These are phyloP conservation scores for Datisca glomerata DNA, from an alignment of 306 rosid species.

Conservation along the genomic window DNA sequence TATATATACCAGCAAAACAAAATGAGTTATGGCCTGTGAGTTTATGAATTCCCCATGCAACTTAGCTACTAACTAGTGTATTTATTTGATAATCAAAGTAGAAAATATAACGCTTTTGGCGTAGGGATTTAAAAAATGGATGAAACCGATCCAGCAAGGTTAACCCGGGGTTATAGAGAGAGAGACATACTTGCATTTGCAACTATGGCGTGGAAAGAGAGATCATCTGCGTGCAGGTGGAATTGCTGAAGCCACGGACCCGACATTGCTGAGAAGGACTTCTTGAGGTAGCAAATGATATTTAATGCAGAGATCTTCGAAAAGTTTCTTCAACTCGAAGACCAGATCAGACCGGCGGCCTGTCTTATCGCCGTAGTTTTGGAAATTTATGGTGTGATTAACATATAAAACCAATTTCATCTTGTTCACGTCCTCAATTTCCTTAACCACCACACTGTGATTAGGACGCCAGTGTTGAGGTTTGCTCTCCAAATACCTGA, in stretches of 20 bases:
- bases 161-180: no score
- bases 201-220: no score
- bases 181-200: no score
- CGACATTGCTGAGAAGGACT: constrained; percentile 34
- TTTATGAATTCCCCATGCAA: no score
- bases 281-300: constrained; percentile 64
- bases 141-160: no score
- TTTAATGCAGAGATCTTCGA: constrained; percentile 58
- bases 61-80: no score
- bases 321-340: constrained; percentile 58
- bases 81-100: no score
- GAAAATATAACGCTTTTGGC: no score
- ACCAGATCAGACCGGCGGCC: constrained; percentile 65
- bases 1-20: no score
- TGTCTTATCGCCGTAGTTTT: constrained; percentile 46
- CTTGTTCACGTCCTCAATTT: constrained; percentile 58
- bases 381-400: constrained; percentile 80
- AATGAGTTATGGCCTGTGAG: no score
- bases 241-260: constrained; percentile 16
- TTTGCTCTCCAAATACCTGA: constrained; percentile 69
- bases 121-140: no score
- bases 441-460: constrained; percentile 49
- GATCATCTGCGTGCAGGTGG: constrained; percentile 18
- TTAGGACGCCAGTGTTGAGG: constrained; percentile 64
- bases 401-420: constrained; percentile 41